These are phyloP conservation scores for Trypanosoma lewisi DNA, from an alignment of 208 protist genomes.

Conservation along the genomic window DNA sequence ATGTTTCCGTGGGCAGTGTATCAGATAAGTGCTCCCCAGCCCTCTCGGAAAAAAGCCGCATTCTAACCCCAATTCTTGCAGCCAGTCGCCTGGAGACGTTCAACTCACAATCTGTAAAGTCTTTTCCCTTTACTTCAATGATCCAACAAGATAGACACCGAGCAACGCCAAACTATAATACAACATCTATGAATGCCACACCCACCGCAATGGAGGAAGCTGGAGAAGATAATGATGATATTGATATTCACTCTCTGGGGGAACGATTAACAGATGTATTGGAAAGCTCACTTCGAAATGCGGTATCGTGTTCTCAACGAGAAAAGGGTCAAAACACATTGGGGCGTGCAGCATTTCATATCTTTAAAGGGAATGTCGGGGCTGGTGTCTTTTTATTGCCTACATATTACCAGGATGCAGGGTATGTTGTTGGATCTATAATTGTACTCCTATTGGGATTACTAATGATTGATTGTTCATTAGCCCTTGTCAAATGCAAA, in stretches of 20 bases:
- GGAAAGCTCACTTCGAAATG: conserved; percentile 37
- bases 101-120: neutral
- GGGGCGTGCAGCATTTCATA: conserved; percentile 65
- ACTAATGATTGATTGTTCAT: conserved; percentile 75
- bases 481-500: conserved; percentile 58
- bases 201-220: neutral
- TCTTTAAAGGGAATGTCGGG: conserved; percentile 89
- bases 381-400: conserved; percentile 79
- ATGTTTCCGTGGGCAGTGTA: neutral
- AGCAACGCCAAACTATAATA: neutral
- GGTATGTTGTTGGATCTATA: conserved; percentile 51
- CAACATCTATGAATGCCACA: neutral
- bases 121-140: neutral
- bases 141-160: neutral
- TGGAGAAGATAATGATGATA: conserved; percentile 5
- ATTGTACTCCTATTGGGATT: conserved; percentile 46
- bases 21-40: neutral
- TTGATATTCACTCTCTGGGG: conserved; percentile 33
- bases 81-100: neutral
- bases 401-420: conserved; percentile 74
- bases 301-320: neutral
- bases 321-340: conserved; percentile 32
- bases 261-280: conserved; percentile 41
- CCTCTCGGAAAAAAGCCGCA: neutral
- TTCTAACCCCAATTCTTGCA: neutral